Percentiles rank a stretch among this genome's conserved stretches.
These are phyloP conservation scores for Lasiodiplodia sp. DNA, from an alignment of 2,329 filamentous ascomycete genomes.

Conservation along the genomic window DNA sequence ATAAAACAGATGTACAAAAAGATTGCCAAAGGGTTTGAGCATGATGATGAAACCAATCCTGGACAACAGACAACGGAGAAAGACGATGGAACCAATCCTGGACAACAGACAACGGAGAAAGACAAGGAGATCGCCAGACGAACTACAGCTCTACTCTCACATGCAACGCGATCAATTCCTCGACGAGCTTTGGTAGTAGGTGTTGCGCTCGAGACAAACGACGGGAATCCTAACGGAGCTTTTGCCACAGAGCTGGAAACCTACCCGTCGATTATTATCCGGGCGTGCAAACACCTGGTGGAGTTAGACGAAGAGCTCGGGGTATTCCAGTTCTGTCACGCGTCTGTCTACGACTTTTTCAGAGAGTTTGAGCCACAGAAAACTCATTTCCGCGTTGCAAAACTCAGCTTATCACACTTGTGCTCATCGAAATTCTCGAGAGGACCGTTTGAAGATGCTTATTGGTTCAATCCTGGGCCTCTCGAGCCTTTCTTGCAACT, in stretches of 20 bases:
- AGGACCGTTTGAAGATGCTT: neutral
- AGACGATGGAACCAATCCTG: neutral
- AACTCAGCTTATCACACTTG: neutral
- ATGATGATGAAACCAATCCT: neutral
- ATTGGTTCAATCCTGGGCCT: neutral
- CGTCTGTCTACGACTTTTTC: neutral
- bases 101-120: fast-evolving
- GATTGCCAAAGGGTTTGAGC: neutral
- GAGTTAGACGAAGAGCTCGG: neutral
- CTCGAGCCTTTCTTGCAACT: neutral
- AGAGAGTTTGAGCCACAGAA: neutral
- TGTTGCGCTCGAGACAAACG: neutral
- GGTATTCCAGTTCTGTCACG: neutral
- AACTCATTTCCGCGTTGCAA: neutral
- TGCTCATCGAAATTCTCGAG: neutral
- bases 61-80: no score
- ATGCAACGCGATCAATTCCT: neutral
- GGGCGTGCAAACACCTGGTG: neutral
- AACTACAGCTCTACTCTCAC: neutral
- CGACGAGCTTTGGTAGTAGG: neutral
- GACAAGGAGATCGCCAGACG: neutral
- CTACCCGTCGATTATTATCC: neutral
- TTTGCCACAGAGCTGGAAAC: neutral
- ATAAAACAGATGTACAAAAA: neutral
- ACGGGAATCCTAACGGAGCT: neutral